Conservation (phyloP, 1,284 basidiomycete species). For the Takashimella koratensis region DNA sequence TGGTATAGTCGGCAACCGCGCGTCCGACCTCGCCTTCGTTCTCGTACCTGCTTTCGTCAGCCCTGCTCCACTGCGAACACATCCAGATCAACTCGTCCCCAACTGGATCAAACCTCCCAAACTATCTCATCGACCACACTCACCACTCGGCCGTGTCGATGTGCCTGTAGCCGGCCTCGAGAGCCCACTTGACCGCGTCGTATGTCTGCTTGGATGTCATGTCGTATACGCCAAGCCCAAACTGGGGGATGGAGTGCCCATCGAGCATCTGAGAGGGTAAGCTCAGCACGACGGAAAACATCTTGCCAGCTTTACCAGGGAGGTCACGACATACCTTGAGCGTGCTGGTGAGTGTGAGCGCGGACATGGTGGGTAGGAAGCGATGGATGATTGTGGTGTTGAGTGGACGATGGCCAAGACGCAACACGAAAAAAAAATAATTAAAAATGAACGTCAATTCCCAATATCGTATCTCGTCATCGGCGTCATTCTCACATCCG, state of each 20-base stretch:
- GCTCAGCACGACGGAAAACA: not conserved
- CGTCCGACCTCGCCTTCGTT: constrained; percentile 63
- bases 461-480: too few relatives aligned
- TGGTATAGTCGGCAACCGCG: constrained; percentile 60
- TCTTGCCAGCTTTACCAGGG: constrained; percentile 1
- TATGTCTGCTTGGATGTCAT: constrained; percentile 59
- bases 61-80: too few relatives aligned
- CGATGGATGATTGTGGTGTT: too few relatives aligned
- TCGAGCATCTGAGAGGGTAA: constrained; percentile 54
- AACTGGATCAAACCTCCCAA: too few relatives aligned
- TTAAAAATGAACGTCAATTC: too few relatives aligned
- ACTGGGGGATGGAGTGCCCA: constrained; percentile 60
- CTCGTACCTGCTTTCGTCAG: constrained; percentile 57
- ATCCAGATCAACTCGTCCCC: too few relatives aligned
- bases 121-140: too few relatives aligned
- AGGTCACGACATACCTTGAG: constrained; percentile 12
- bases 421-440: too few relatives aligned
- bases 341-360: not conserved
- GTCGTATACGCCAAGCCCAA: constrained; percentile 67
- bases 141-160: constrained; percentile 55
- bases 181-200: constrained; percentile 58
- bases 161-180: constrained; percentile 66
- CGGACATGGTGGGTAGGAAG: not conserved
- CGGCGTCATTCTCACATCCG: too few relatives aligned
- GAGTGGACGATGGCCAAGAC: too few relatives aligned